Evolutionary conservation across 2,329 filamentous ascomycete species (phyloP), one percentile per base, ranked within the genome.

Genomic region (Coniochaeta sp.): DNA sequence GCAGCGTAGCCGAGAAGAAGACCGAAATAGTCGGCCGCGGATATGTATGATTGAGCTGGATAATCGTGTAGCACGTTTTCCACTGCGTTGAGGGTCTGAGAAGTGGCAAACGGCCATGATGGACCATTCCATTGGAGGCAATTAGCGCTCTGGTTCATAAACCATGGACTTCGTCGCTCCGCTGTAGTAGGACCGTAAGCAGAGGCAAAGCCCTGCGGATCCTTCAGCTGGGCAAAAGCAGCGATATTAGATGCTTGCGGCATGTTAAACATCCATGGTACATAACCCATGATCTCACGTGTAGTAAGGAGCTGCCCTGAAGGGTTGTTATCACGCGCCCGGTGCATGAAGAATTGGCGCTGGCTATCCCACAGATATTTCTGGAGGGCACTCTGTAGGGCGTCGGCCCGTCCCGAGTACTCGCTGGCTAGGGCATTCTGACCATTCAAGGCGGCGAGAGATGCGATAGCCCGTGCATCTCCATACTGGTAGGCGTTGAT

Each of bases 401-500:
- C 61, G 22, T 72, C 67, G 0, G 75, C 75, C 22, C 72, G 67
- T 3, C 64, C 61, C 6, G 62, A 67, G 64, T 73, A 78, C 17
- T 72, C 65, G 5, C 61, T 59, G 5, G 71, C 70, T 8, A 70
- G 64, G 59, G 22, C 26, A 7, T 26, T 34, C 26, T 76, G 68
- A n/a, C 70, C 71, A 3, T 70, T 69, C 31, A 76, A 56, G 0
- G 61, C 61, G 9, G 76, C 76, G 58, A 76, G 70, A 14, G 66
- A 64, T 6, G 71, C 67, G 52, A 79, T 77, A 3, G 74, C 75
- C 33, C 69, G 66, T 1, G 76, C 75, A 61, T 74, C 74, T 12
- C 74, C 76, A 28, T 74, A 73, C 71, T 77, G 77, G 59, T 79
- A 79, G 2, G 73, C 69, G 58, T 79, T 79, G 64, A 74, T 72